A percentile compares a stretch with the other conserved stretches of the same genome.
Evolutionary conservation across 805 yeast species (phyloP).

Genomic region (Starmera amethionina): DNA sequence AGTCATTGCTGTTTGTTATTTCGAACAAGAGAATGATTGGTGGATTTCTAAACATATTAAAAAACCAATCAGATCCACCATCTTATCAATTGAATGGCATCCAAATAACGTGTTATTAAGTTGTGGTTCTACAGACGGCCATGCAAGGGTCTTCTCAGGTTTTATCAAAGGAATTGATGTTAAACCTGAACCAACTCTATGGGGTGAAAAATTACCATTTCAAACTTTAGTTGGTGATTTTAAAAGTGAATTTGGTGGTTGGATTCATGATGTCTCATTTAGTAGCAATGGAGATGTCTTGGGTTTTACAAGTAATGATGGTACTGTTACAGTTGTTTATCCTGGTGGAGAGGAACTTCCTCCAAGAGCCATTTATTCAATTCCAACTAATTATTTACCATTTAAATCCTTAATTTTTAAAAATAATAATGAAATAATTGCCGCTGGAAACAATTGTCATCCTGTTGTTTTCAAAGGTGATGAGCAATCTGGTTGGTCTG

Average conservation of each 20-base stretch:
- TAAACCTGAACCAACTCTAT: slow-evolving; percentile 69
- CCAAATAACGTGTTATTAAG: slow-evolving; percentile 84
- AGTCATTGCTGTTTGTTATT: slow-evolving; percentile 90
- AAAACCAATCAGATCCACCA: slow-evolving; percentile 85
- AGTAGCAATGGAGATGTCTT: slow-evolving; percentile 69
- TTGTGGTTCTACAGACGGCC: slow-evolving; percentile 90
- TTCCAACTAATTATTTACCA: slow-evolving; percentile 67
- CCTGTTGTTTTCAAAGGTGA: slow-evolving; percentile 77
- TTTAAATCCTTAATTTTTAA: slow-evolving; percentile 69
- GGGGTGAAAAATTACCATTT: slow-evolving; percentile 96
- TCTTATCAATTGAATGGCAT: slow-evolving; percentile 84
- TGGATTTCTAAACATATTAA: slow-evolving; percentile 98
- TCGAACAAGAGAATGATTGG: slow-evolving; percentile 96
- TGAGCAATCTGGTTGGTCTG: slow-evolving; percentile 49
- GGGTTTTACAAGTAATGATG: slow-evolving; percentile 82
- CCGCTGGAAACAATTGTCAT: slow-evolving; percentile 89
- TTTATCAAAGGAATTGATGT: slow-evolving; percentile 81
- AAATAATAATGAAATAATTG: slow-evolving; percentile 56
- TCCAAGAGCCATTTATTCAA: slow-evolving; percentile 47
- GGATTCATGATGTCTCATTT: slow-evolving; percentile 89
- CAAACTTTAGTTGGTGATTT: slow-evolving; percentile 82
- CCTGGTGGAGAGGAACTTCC: slow-evolving; percentile 60
- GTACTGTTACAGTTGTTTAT: slow-evolving; percentile 71
- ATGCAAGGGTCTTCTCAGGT: slow-evolving; percentile 80
- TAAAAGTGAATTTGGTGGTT: slow-evolving; percentile 62